Percentiles rank a stretch among this genome's conserved stretches.
Evolutionary conservation across 768 basidiomycete species (phyloP).

Genomic region (Trichaptum fuscoviolaceum): DNA sequence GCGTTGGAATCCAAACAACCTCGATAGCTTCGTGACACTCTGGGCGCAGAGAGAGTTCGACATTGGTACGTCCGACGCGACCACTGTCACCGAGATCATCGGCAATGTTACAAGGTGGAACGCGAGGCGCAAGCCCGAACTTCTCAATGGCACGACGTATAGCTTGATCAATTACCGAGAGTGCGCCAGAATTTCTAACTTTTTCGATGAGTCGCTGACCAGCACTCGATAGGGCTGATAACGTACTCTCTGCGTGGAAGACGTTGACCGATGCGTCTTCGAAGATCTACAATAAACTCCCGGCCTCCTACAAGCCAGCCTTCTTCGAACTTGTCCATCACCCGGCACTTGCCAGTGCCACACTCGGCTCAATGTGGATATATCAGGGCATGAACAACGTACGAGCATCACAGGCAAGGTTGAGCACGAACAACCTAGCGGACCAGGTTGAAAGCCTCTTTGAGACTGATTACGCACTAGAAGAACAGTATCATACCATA

Average conservation of each 20-base stretch:
- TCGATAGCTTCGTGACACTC: conserved; percentile 42
- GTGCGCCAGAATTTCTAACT: conserved; percentile 31
- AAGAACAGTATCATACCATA: conserved; percentile 53
- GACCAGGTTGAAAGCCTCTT: conserved; percentile 52
- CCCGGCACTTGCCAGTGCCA: conserved; percentile 53
- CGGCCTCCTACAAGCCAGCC: conserved; percentile 42
- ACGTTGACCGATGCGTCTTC: conserved; percentile 44
- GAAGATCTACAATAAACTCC: conserved; percentile 48
- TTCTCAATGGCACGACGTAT: conserved; percentile 56
- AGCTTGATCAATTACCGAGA: conserved; percentile 65
- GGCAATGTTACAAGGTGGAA: conserved; percentile 52
- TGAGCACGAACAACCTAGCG: conserved; percentile 54
- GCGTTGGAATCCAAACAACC: conserved; percentile 48
- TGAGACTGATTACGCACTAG: conserved; percentile 56
- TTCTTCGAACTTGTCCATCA: conserved; percentile 74
- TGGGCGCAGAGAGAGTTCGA: conserved; percentile 70
- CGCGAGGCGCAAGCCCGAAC: conserved; percentile 59
- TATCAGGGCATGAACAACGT: conserved; percentile 56
- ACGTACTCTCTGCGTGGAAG: conserved; percentile 46
- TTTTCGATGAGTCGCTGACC: neutral
- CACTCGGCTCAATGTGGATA: conserved; percentile 53
- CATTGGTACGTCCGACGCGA: conserved; percentile 33
- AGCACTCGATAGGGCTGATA: conserved; percentile 45
- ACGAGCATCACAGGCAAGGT: conserved; percentile 56
- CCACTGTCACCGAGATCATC: conserved; percentile 45